phyloP scores from a whole-genome alignment of 306 rosid genomes.

The Trifolium fragiferum region DNA sequence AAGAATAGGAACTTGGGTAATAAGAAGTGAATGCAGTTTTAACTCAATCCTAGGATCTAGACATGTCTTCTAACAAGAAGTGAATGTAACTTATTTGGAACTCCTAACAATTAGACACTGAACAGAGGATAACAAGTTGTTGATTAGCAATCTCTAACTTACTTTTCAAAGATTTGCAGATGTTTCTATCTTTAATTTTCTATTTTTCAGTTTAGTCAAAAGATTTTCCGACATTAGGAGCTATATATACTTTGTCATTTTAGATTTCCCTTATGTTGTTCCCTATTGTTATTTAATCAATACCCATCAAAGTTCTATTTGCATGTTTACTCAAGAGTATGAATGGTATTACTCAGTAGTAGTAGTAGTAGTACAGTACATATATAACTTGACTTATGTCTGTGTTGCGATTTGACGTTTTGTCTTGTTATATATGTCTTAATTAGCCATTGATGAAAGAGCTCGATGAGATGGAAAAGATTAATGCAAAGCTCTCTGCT shows the following conservation, averaged over 20 bases:
- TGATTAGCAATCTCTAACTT: no score
- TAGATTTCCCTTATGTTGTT: conserved; percentile 4
- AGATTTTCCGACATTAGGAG: neutral
- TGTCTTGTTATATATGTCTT: conserved; percentile 37
- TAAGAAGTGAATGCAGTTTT: no score
- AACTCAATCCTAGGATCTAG: no score
- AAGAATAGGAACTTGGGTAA: no score
- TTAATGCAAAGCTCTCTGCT: conserved; percentile 82
- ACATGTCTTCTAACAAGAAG: no score
- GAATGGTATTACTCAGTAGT: neutral
- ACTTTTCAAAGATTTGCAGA: conserved; percentile 17
- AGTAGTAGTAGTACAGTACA: neutral
- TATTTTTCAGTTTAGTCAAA: neutral
- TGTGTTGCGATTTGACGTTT: no score
- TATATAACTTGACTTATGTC: conserved; percentile 1
- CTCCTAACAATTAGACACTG: no score
- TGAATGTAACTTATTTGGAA: no score
- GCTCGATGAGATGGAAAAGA: conserved; percentile 98
- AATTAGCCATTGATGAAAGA: conserved; percentile 92
- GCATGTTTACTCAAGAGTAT: neutral
- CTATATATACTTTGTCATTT: neutral
- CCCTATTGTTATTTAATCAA: neutral
- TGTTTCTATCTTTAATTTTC: conserved; percentile 22
- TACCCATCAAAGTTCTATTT: conserved; percentile 3
- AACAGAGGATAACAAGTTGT: no score